Evolutionary conservation across 1,284 basidiomycete genomes (phyloP).

Genomic region (Microbotryum saponariae): DNA sequence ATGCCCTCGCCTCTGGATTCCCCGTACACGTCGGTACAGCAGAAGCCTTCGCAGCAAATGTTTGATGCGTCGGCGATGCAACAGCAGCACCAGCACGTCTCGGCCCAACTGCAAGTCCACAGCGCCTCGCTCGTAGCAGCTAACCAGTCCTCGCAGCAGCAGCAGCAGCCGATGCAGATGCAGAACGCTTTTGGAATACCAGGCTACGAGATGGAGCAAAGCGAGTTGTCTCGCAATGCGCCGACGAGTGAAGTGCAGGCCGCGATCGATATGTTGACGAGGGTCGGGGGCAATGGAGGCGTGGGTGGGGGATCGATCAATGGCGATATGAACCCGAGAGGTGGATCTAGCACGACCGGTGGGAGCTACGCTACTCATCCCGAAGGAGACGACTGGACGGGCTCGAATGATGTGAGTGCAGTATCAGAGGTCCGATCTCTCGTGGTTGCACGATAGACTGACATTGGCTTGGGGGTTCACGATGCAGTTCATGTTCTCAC

Average conservation of each 20-base stretch:
- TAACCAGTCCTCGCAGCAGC: background rate
- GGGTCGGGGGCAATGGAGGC: background rate
- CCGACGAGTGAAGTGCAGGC: too few species aligned
- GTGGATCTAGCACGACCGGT: background rate
- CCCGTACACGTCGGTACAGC: slow-evolving; percentile 6
- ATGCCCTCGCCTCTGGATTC: slow-evolving; percentile 3
- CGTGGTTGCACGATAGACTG: background rate
- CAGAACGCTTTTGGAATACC: background rate
- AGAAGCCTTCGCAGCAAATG: slow-evolving; percentile 6
- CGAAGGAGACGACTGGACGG: slow-evolving; percentile 21
- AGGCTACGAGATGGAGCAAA: background rate
- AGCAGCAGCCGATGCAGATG: background rate
- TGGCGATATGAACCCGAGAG: slow-evolving; percentile 7
- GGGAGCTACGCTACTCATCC: slow-evolving; percentile 16
- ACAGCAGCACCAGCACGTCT: slow-evolving; percentile 5
- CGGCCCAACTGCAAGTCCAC: slow-evolving; percentile 3
- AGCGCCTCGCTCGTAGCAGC: background rate
- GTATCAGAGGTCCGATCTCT: background rate
- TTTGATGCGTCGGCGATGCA: background rate
- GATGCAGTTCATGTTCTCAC: slow-evolving; percentile 33
- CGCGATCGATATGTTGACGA: slow-evolving; percentile 4
- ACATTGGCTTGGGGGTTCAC: background rate
- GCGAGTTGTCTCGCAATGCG: background rate
- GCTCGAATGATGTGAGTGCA: slow-evolving; percentile 17
- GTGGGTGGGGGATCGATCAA: background rate